Evolutionary conservation across 352 stramenopile species (phyloP).

Genomic region (Stramenopiles sp.): DNA sequence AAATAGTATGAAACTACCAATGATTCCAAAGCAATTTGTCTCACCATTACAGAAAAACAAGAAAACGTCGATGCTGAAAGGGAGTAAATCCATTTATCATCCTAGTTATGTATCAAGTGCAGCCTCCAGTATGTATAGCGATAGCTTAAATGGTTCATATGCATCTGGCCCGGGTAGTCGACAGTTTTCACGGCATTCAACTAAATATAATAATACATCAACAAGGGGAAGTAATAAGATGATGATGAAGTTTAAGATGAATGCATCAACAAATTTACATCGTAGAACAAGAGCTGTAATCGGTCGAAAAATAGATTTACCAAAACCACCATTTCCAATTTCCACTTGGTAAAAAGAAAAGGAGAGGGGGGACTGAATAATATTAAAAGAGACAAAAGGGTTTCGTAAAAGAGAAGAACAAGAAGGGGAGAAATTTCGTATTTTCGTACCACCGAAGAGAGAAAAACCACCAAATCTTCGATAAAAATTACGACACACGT

Average conservation of each 20-base stretch:
- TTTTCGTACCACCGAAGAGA: too few relatives aligned
- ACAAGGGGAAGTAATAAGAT: background rate
- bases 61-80: background rate
- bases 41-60: background rate
- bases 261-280: background rate
- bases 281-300: background rate
- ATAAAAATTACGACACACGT: too few relatives aligned
- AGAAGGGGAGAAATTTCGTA: too few relatives aligned
- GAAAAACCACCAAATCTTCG: too few relatives aligned
- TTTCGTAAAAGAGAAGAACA: too few relatives aligned
- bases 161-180: background rate
- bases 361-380: background rate
- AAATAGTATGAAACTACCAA: background rate
- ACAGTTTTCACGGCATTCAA: background rate
- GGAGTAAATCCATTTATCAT: too few relatives aligned
- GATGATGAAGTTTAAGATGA: background rate
- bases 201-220: background rate
- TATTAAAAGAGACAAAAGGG: background rate
- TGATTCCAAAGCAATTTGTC: background rate
- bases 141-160: background rate
- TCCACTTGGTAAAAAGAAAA: background rate
- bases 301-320: background rate
- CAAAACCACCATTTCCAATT: background rate
- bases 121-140: background rate
- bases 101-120: background rate